These are phyloP conservation scores for Ophioceras dolichostomum DNA, from an alignment of 2,329 filamentous ascomycete genomes.

Conservation along the genomic window DNA sequence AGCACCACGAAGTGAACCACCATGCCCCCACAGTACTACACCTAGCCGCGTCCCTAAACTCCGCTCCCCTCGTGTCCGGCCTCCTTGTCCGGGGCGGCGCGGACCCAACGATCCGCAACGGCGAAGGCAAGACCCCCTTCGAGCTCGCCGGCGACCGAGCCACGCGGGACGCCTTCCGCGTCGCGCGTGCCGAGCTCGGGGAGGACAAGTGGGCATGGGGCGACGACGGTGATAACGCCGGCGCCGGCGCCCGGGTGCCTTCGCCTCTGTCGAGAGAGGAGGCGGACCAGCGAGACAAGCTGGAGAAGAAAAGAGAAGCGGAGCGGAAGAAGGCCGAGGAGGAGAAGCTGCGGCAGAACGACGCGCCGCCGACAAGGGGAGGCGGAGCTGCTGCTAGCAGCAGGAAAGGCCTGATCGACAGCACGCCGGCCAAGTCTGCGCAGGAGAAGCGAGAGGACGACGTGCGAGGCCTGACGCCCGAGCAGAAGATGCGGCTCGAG, in stretches of 20 bases:
- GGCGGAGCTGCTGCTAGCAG: constrained; percentile 16
- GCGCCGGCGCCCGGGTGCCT: constrained; percentile 56
- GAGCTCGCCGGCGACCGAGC: constrained; percentile 75
- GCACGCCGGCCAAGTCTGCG: constrained; percentile 55
- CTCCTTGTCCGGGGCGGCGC: constrained; percentile 64
- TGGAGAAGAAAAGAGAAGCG: constrained; percentile 60
- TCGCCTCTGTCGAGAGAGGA: constrained; percentile 57
- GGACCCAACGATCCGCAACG: constrained; percentile 58
- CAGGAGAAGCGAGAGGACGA: constrained; percentile 78
- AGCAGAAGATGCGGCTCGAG: constrained; percentile 75
- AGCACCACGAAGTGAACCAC: constrained; percentile 51
- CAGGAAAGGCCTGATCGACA: constrained; percentile 39
- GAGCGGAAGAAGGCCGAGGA: constrained; percentile 63
- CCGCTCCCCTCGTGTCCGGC: constrained; percentile 62
- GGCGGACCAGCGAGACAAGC: constrained; percentile 53
- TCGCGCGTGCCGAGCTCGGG: constrained; percentile 72
- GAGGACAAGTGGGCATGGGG: constrained; percentile 71
- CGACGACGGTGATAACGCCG: no score
- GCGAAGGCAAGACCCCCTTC: constrained; percentile 74
- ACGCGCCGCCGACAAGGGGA: constrained; percentile 24
- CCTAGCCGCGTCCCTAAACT: constrained; percentile 71
- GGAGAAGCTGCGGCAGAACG: constrained; percentile 57
- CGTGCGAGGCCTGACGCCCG: constrained; percentile 69
- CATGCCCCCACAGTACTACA: constrained; percentile 79
- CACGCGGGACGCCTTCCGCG: constrained; percentile 83